Percentiles rank a stretch among this genome's conserved stretches.
phyloP scores from a whole-genome alignment of 306 rosid species.

The Cicer chorassanicum region DNA sequence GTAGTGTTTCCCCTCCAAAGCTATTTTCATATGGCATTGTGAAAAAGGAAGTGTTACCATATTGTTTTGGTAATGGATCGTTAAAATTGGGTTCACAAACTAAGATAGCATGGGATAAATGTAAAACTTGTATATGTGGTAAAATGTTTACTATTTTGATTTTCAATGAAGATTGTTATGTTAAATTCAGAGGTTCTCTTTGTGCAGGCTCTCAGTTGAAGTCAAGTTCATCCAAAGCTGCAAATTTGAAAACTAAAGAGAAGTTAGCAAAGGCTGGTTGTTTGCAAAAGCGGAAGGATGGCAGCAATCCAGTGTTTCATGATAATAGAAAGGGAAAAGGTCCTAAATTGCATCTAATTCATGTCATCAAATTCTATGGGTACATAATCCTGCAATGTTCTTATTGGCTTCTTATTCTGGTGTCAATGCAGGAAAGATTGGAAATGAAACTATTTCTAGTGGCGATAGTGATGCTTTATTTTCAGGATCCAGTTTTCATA shows the following conservation, averaged over 20 bases:
- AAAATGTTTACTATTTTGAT: slow-evolving; percentile 7
- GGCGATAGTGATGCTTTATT: slow-evolving; percentile 19
- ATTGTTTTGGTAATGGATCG: background rate
- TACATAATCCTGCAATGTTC: slow-evolving; percentile 20
- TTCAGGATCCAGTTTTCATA: slow-evolving; percentile 16
- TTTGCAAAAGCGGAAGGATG: slow-evolving; percentile 13
- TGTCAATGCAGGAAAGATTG: slow-evolving; percentile 10
- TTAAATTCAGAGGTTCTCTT: slow-evolving; percentile 4
- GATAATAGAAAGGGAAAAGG: slow-evolving; percentile 9
- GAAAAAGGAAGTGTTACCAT: background rate
- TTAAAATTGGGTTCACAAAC: slow-evolving; percentile 3
- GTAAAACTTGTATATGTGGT: slow-evolving; percentile 2
- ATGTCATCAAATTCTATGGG: slow-evolving; percentile 30
- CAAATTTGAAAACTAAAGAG: slow-evolving; percentile 35
- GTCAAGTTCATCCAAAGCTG: slow-evolving; percentile 38
- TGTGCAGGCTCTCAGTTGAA: slow-evolving; percentile 31
- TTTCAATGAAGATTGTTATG: background rate
- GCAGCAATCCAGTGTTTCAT: slow-evolving; percentile 1
- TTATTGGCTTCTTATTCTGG: slow-evolving; percentile 31
- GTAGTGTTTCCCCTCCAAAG: background rate
- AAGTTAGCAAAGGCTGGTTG: background rate
- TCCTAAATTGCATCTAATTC: slow-evolving; percentile 20
- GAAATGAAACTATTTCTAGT: slow-evolving; percentile 8
- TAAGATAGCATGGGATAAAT: background rate
- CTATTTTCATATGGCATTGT: background rate